These are phyloP conservation scores for Penicillium bovifimosum DNA, from an alignment of 495 filamentous ascomycete genomes.

Conservation along the genomic window DNA sequence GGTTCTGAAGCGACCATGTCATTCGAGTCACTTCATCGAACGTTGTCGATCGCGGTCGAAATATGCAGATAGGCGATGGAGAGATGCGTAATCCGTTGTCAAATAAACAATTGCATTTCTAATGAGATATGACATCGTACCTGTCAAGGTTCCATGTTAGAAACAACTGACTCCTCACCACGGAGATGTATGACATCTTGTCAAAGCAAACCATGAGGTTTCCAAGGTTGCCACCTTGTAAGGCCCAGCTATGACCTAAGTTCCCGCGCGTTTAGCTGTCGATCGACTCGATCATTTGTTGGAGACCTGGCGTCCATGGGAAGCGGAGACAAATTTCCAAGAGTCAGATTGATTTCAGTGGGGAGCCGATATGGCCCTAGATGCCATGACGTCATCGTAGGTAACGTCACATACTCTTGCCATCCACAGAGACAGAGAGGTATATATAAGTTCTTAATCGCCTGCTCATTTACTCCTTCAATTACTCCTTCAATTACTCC, in stretches of 20 bases:
- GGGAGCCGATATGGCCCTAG: not conserved
- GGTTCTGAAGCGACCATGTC: not conserved
- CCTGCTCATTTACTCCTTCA: not conserved
- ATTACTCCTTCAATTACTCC: not conserved
- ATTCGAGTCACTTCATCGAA: not conserved
- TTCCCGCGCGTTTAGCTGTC: not conserved
- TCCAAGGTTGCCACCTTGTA: not conserved
- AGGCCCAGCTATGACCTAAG: not conserved
- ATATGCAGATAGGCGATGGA: not conserved
- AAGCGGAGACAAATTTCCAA: not conserved
- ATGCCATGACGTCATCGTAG: conserved; percentile 17
- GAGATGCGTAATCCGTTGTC: not conserved
- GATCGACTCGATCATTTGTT: not conserved
- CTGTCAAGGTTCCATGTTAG: not conserved
- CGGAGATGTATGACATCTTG: not conserved
- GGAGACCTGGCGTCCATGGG: no score
- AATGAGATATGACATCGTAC: conserved; percentile 5
- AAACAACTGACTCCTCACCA: not conserved
- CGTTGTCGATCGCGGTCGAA: not conserved
- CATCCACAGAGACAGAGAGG: not conserved
- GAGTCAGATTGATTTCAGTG: conserved; percentile 3
- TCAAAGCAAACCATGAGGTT: not conserved
- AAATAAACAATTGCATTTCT: not conserved
- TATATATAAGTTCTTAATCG: conserved; percentile 6
- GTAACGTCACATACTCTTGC: conserved; percentile 13